phyloP scores from a whole-genome alignment of 2,329 filamentous ascomycete genomes.

The Ophiocordyceps camponoti-saundersi region DNA sequence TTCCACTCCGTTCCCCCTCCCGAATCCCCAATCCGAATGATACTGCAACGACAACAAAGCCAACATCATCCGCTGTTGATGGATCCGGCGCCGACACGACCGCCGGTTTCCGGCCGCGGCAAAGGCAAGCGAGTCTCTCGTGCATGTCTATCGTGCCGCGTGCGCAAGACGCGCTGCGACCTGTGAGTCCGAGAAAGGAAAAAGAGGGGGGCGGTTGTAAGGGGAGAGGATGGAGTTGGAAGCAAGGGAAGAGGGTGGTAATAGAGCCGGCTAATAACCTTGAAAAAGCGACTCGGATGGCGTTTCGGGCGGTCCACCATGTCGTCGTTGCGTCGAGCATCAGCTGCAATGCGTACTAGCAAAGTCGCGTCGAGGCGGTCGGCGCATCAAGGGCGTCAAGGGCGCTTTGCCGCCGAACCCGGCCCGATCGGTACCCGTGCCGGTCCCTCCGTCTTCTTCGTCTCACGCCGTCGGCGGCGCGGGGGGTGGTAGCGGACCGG shows the following conservation, averaged over 20 bases:
- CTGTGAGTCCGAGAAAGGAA: slow-evolving; percentile 11
- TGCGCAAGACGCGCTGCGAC: slow-evolving; percentile 15
- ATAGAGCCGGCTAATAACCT: no score
- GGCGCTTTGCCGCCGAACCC: slow-evolving; percentile 1
- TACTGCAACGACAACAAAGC: no score
- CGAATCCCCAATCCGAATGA: no score
- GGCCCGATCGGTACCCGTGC: not conserved
- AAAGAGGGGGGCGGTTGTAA: no score
- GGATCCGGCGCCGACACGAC: slow-evolving; percentile 4
- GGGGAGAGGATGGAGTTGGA: no score
- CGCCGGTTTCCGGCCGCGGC: slow-evolving; percentile 4
- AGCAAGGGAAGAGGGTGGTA: no score
- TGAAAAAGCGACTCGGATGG: slow-evolving; percentile 12
- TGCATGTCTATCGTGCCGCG: slow-evolving; percentile 14
- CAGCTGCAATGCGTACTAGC: slow-evolving; percentile 20
- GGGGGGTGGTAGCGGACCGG: not conserved
- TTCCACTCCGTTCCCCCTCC: not conserved
- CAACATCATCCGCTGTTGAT: slow-evolving; percentile 1
- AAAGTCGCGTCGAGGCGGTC: slow-evolving; percentile 21
- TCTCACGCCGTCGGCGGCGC: not conserved
- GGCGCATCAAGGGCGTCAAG: slow-evolving; percentile 13
- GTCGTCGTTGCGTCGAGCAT: slow-evolving; percentile 19
- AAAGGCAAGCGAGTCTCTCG: slow-evolving; percentile 14
- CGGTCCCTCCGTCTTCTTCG: not conserved
- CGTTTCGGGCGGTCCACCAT: slow-evolving; percentile 17